Percentiles rank a stretch among this genome's conserved stretches.
Conservation (phyloP, 129 eudicot genomes). For the Kitagawia praeruptora region DNA sequence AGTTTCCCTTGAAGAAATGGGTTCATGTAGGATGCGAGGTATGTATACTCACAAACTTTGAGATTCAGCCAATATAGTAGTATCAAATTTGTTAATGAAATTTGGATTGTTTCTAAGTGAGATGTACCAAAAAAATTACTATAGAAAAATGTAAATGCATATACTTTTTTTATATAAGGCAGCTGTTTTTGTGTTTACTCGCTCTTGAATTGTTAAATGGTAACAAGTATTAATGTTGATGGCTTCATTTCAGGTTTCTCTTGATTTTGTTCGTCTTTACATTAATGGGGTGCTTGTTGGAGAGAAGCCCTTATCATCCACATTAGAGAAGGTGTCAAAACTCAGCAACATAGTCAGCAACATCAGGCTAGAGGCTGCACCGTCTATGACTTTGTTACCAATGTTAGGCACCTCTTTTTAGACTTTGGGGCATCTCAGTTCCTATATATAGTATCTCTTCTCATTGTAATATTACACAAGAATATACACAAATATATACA, state of each 20-base stretch:
- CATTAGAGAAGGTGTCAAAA: no score
- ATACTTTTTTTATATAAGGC: background rate
- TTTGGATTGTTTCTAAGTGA: background rate
- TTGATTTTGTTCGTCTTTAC: constrained; percentile 40
- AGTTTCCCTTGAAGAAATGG: constrained; percentile 55
- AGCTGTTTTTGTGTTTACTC: background rate
- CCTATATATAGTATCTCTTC: no score
- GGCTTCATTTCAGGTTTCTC: constrained; percentile 46
- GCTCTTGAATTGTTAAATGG: background rate
- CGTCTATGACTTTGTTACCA: no score
- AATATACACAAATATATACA: no score
- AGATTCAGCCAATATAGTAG: background rate
- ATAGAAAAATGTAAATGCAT: background rate
- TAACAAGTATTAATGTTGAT: constrained; percentile 9
- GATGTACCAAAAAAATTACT: background rate
- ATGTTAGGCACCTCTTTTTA: no score
- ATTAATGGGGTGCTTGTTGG: constrained; percentile 51
- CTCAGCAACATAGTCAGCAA: no score
- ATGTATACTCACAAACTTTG: background rate
- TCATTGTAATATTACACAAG: no score
- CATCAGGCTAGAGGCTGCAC: no score
- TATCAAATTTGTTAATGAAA: background rate
- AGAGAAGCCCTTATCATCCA: constrained; percentile 40
- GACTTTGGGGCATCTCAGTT: no score
- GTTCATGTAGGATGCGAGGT: constrained; percentile 89